Percentiles rank a stretch among this genome's conserved stretches.
These are phyloP conservation scores for Diaporthe citri DNA, from an alignment of 2,329 filamentous ascomycete species.

Conservation along the genomic window DNA sequence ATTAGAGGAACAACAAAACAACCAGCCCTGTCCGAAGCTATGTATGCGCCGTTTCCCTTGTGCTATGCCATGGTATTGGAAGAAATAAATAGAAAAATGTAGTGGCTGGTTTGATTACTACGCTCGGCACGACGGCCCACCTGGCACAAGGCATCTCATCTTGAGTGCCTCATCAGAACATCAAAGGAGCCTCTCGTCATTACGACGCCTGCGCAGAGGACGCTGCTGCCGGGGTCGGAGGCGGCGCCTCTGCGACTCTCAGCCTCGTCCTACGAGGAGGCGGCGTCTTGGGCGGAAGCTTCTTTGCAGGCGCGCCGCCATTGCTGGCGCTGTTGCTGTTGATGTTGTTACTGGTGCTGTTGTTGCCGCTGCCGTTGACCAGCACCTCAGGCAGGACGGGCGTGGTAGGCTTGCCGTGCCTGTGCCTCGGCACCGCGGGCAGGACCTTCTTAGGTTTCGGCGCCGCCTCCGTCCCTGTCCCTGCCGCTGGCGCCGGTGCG, in stretches of 20 bases:
- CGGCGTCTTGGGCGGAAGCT: constrained; percentile 40
- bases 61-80: constrained; percentile 30
- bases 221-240: constrained; percentile 23
- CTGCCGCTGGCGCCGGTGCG: constrained; percentile 37
- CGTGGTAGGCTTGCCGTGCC: constrained; percentile 62
- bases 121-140: background rate
- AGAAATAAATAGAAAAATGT: background rate
- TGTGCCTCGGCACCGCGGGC: constrained; percentile 68
- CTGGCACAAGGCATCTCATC: background rate
- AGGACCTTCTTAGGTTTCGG: constrained; percentile 60
- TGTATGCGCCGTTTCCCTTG: constrained; percentile 25
- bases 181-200: background rate
- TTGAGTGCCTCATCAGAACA: background rate
- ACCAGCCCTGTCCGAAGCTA: constrained; percentile 12
- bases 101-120: background rate
- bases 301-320: constrained; percentile 26
- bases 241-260: constrained; percentile 32
- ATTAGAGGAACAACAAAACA: constrained; percentile 1
- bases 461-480: constrained; percentile 24
- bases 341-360: background rate
- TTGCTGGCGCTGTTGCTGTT: background rate
- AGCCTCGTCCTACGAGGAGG: constrained; percentile 40
- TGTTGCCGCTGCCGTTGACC: constrained; percentile 5
- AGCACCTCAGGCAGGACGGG: constrained; percentile 35
- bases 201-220: constrained; percentile 16